Base-by-base conservation (phyloP, 768 basidiomycete species). In the Tricholoma flavovirens region DNA sequence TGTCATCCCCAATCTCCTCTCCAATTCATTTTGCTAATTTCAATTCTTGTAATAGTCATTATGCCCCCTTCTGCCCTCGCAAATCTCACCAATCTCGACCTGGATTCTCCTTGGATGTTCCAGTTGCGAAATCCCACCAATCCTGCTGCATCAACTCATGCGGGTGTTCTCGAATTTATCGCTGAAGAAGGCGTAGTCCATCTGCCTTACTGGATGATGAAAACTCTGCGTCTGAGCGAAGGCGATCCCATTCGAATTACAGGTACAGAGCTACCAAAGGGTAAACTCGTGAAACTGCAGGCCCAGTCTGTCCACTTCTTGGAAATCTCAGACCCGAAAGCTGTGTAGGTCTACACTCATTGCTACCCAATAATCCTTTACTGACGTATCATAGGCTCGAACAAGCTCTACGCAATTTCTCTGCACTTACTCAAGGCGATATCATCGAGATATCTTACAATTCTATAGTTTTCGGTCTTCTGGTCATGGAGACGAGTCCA, bases 131-230 rank as follows among this genome's bases (percentile, higher is more conserved):
- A 98, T 71, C 96, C 97, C 50, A 74, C 75, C 64, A 95, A 88
- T 73, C 78, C 80, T 51, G 90, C 84, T 32, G 89, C 82, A 53
- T 94, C 83, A 19, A 98, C 97, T 1, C 93, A 99, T 67, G 91
- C 90, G 1, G 97, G 97, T 77, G 97, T 99, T 24, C 82, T 99
- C 26, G 97, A 99, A 68, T 99, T 99, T 72, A 98, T 98, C 61
- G 96, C 97, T 2, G 88, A 97, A 55, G 96, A 98, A 70, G 97
- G 97, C 11, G 79, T 89, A 12, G 95, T 95, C 2, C 89, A 98
- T 75, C 77, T 99, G 14, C 97, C 97, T 0, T 89, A 93, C 63
- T 99, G 97, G 97, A 96, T 99, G 91, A 99, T 99, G 96, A 94
- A 90, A 75, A 94, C 93, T 4, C 76, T 99, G 17, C 83, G 92